Evolutionary conservation across 305 asterid species (phyloP), one percentile per base, ranked within the genome.

Genomic region (Fraxinus albicans): DNA sequence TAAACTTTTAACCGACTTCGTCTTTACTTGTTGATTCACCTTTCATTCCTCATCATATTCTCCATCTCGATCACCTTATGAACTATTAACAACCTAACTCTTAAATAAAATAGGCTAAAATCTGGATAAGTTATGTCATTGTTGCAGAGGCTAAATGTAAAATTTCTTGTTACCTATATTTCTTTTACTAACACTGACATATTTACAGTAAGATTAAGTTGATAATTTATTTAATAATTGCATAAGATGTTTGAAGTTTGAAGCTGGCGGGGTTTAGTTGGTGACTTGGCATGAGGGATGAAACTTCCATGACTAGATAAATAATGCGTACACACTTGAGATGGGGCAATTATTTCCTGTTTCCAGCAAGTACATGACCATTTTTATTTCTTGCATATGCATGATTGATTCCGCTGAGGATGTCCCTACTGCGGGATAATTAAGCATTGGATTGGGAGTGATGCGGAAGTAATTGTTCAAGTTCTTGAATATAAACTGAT

Each of bases 371-470:
- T 7, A 7, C 29, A 60, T 60, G 70, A 65, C 34, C 33, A 65
- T 65, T 65, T 70, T n/a, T 15, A 80, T 80, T 81, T 44, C 83
- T 47, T 31, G 42, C 60, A 73, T 6, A 50, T 34, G 35, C 73
- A 47, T 94, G 84, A 95, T 95, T 6, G 91, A 95, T 83, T 94
- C 98, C 0, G 91, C 97, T 0, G 94, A 81, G 8, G 98, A 95
- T 36, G 97, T 95, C 98, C 92, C 42, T 86, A 92, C 65, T 83
- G 92, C 35, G 97, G 97, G 84, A 92, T 95, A 17, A 87, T 94
- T 2, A 97, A 94, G 92, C 93, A 94, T 36, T 94, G 97, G 98
- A 89, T 95, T 76, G 99, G 97, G 19, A 93, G 93, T 55, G 97
- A 95, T 70, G 95, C 81, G 0, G 97, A 95, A 87, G 98, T 94